These are phyloP conservation scores for Moricandia arvensis DNA, from an alignment of 345 rosid species.

Conservation along the genomic window DNA sequence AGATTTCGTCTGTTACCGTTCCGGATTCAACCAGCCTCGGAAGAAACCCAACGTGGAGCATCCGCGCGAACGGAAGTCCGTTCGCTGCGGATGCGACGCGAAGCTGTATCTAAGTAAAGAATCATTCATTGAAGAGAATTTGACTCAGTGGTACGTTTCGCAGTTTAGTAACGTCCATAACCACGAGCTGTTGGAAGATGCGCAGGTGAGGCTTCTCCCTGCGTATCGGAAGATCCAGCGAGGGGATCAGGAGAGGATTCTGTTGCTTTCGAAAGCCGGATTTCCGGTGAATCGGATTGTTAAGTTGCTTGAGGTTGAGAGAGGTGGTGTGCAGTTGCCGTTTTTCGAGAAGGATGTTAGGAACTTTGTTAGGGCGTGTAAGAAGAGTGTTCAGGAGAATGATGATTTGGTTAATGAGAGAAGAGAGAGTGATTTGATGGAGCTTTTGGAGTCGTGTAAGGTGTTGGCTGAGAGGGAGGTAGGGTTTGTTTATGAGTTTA, in stretches of 20 bases:
- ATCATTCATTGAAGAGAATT: conserved; percentile 31
- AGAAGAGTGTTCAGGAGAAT: conserved; percentile 79
- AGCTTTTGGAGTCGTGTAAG: conserved; percentile 80
- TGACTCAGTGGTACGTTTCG: conserved; percentile 75
- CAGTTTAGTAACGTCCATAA: conserved; percentile 96
- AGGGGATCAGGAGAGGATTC: conserved; percentile 84
- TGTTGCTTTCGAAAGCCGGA: conserved; percentile 88
- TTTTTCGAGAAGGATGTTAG: conserved; percentile 94
- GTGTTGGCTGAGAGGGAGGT: conserved; percentile 63
- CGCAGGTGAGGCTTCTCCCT: conserved; percentile 87
- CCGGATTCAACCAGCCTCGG: conserved; percentile 90
- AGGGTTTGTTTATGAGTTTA: conserved; percentile 62
- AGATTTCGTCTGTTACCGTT: conserved; percentile 94
- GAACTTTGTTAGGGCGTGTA: conserved; percentile 81
- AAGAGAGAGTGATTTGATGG: conserved; percentile 64
- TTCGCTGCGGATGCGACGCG: conserved; percentile 93
- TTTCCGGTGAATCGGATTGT: conserved; percentile 88
- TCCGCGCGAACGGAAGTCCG: conserved; percentile 90
- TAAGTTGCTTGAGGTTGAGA: conserved; percentile 81
- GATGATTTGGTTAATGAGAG: conserved; percentile 79
- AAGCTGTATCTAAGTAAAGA: conserved; percentile 83
- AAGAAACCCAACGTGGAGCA: conserved; percentile 90
- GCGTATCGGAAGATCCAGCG: conserved; percentile 91
- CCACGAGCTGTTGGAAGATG: conserved; percentile 90
- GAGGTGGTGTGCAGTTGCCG: conserved; percentile 80